Base-by-base conservation (phyloP, 1,284 basidiomycete genomes). In the Testicularia cyperi region DNA sequence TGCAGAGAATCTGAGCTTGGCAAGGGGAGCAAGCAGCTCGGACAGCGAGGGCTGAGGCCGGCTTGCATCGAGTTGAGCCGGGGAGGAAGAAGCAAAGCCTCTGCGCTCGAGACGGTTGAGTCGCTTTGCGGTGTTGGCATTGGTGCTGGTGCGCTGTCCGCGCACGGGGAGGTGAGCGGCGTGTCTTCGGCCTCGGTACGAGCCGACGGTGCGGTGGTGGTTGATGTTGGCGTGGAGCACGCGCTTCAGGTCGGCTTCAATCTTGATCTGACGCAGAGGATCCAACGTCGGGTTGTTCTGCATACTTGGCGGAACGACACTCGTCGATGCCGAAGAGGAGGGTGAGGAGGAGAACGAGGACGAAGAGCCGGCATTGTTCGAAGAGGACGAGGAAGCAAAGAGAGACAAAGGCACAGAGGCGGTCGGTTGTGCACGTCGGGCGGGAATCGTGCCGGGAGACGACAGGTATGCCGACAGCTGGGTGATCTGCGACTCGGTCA, bases 121-220 rank as follows among this genome's bases (percentile, higher is more conserved):
- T 77, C 86, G 90, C 78, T 80, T 86, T 27, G 91, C 91, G 25
- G 88, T 91, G 78, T 82, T 83, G 38, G 88, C 89, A 67, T 94
- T 94, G 38, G 82, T 85, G 77, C 86, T 85, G 5, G 91, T 94
- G 55, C 87, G 86, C 79, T 94, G 90, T 40, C 90, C 90, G 72
- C 90, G 82, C 48, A 94, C 90, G 1, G 91, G 91, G 29, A 92
- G 78, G 53, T 86, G 84, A 85, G 89, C 88, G 2, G 89, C 88
- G 73, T 94, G 90, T 73, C 90, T 81, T 78, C 85, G 83, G 25
- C 90, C 90, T 44, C 87, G 84, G 75, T 92, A 90, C 67, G 85
- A 88, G 36, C 91, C 90, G 77, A 94, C 90, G 81, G 86, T 86
- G 55, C 89, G 81, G 77, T 91, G 86, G 78, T 92, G 91, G 8